Evolutionary conservation across 768 basidiomycete genomes (phyloP), one percentile per base, ranked within the genome.

Genomic region (Cubamyces sp.): DNA sequence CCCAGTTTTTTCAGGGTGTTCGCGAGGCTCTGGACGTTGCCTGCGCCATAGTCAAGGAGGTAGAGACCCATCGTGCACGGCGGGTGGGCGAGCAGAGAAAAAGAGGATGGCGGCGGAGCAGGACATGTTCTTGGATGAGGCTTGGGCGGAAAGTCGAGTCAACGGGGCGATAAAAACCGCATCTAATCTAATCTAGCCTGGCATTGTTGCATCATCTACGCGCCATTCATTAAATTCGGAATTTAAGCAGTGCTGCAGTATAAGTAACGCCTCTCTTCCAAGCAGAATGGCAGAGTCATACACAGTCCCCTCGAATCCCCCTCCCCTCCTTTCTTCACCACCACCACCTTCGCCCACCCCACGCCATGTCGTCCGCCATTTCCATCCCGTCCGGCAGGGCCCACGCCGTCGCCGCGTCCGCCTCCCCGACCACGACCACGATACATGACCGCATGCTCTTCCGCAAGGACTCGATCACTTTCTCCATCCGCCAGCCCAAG

Each of bases 1-100:
- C 96, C 96, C 0, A 98, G 87, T 60, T 84, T 85, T 46, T 77
- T 83, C 66, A 98, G 81, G 1, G 96, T 91, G 74, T 98, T 98
- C 28, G 96, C 96, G 42, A 98, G 86, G 70, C 91, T 94, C 77
- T 89, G 88, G 48, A 94, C 92, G 71, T 95, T 98, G 21, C 96
- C 96, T 54, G 96, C 96, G 74, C 96, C 96, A 73, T 98, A 97
- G 75, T 98, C 96, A 66, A 98, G 88, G 69, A 98, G 85, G 76
- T 87, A 98, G 66, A 97, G 86, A 61, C 74, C 76, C 83, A 84
- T 84, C 25, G 60, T n/a, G 57, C 47, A 26, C 21, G 18, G 54
- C 19, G 55, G 14, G 41, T 5, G 26, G 25, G 28, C 19, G 49
- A 21, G 60, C 45, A 45, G 55, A 41, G 50, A 37, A 42, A 34